Evolutionary conservation across 2,329 filamentous ascomycete species (phyloP).

Genomic region (Aphanoascus verrucosus): DNA sequence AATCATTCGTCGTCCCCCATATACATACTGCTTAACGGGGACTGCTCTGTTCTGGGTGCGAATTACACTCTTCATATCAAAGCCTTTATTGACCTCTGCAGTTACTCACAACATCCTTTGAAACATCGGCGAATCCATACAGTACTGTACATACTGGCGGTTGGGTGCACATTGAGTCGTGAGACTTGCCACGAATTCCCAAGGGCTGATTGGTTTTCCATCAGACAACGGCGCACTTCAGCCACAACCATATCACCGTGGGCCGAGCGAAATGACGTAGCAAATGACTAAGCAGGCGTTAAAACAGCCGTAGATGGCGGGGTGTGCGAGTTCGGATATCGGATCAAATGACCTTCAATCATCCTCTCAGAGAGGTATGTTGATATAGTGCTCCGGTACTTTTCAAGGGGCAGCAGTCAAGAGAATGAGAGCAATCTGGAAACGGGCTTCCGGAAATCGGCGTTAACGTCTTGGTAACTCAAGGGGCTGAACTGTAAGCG

Average conservation of each 20-base stretch:
- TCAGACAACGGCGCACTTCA: slow-evolving; percentile 2
- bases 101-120: too few species aligned
- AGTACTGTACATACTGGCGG: background rate
- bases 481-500: slow-evolving; percentile 12
- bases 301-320: background rate
- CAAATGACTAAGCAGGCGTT: background rate
- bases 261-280: slow-evolving; percentile 1
- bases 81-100: too few species aligned
- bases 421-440: background rate
- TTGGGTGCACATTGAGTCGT: slow-evolving; percentile 8
- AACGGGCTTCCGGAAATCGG: background rate
- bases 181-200: background rate
- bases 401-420: background rate
- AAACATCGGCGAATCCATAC: too few species aligned
- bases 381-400: too few species aligned
- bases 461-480: slow-evolving; percentile 7
- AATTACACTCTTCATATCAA: too few species aligned
- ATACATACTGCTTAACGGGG: too few species aligned
- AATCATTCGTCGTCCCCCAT: too few species aligned
- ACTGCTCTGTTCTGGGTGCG: too few species aligned
- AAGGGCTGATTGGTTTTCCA: background rate
- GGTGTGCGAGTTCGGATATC: background rate
- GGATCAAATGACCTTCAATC: background rate
- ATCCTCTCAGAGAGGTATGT: too few species aligned
- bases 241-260: slow-evolving; percentile 4